Evolutionary conservation across 441 rosid genomes (phyloP), one percentile per base, ranked within the genome.

Genomic region (Jatropha multifida): DNA sequence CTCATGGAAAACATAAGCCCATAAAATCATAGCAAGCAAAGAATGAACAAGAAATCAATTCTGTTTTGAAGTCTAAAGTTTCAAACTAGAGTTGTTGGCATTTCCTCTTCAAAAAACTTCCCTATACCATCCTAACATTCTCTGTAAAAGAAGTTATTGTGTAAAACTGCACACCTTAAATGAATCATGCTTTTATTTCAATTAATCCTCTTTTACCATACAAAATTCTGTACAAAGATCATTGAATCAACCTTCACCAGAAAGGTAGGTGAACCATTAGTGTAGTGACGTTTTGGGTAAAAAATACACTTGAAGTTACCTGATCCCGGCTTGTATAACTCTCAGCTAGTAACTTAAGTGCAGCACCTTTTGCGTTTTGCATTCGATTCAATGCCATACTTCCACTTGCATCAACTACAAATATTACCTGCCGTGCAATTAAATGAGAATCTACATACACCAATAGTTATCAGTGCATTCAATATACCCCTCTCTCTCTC

Each of bases 311-410:
- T 52, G 15, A 11, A 3, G 41, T 82, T 86, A 92, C 99, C 97
- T 92, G 99, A 85, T 96, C 99, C 78, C 99, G 91, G 92, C 99
- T 92, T 75, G 98, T 94, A 85, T 96, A 94, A 84, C 99, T 96
- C 89, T 94, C 99, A 61, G 98, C 99, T 51, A 96, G 86, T 70
- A 96, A 80, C 83, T 96, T 96, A 69, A 96, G 94, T 59, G 98
- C 98, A 69, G 98, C 98, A 71, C 99, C 99, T 88, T 96, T 96
- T 59, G 99, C 99, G 74, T 94, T 96, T 86, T 94, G 98, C 98
- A 96, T 96, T 82, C 97, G 89, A 76, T 96, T 96, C 75, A 96
- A 81, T 46, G 98, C 99, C 99, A 96, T 96, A 86, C 99, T 96
- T 70, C 98, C 99, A 90, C 99, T 96, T 76, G 99, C 99, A 87